Conservation (phyloP, 352 stramenopile species). For the Globisporangium nagaii region DNA sequence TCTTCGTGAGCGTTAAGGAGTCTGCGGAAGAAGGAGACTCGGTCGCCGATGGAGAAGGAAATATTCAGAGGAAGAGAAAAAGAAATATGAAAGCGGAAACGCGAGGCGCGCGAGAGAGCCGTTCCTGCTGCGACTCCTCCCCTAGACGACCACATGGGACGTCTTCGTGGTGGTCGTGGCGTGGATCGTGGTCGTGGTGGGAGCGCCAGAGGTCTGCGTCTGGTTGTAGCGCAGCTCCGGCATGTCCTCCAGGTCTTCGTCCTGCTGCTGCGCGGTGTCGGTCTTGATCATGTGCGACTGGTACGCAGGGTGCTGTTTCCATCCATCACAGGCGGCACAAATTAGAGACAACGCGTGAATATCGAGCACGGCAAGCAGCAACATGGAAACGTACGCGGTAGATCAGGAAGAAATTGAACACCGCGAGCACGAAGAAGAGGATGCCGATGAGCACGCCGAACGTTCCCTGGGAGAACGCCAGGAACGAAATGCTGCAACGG, state of each 20-base stretch:
- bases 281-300: conserved; percentile 69
- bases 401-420: conserved; percentile 89
- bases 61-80: not conserved
- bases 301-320: conserved; percentile 65
- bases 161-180: conserved; percentile 26
- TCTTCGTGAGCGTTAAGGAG: too few species aligned
- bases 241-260: conserved; percentile 64
- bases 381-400: conserved; percentile 64
- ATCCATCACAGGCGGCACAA: conserved; percentile 6
- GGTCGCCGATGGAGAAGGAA: not conserved
- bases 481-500: conserved; percentile 60
- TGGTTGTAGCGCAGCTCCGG: conserved; percentile 80
- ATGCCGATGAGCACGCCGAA: conserved; percentile 71
- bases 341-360: too few species aligned
- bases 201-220: conserved; percentile 17
- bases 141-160: conserved; percentile 61
- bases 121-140: not conserved
- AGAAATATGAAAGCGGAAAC: not conserved
- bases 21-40: not conserved
- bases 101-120: not conserved
- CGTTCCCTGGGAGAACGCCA: conserved; percentile 75
- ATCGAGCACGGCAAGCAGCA: too few species aligned
- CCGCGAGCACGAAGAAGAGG: conserved; percentile 66
- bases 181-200: conserved; percentile 14
- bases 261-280: conserved; percentile 42